Base-by-base conservation (phyloP, 2,329 filamentous ascomycete species). In the Curvularia spicifera region DNA sequence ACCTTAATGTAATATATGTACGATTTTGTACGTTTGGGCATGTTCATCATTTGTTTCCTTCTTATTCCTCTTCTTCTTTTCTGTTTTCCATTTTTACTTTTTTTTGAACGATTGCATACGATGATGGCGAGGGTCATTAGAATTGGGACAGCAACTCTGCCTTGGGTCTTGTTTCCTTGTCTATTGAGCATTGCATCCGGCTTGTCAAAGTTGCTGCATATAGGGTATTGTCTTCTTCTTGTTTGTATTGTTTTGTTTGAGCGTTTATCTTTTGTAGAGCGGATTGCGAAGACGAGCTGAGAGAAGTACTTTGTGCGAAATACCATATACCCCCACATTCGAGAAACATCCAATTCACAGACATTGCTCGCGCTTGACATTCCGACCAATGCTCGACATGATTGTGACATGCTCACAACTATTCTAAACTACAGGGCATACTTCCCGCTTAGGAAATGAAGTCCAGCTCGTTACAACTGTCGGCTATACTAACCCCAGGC, bases 1-100 rank as follows among this genome's bases (percentile, higher is more conserved):
- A 71, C 70, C 64, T 48, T 46, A 57, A 57, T 58, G 44, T 61
- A 56, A 56, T 59, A 56, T 59, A 37, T 51, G 51, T 51, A 59
- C 40, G 51, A 53, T 49, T 57, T 60, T 57, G 56, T 49, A 57
- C 53, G 56, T 47, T 58, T 50, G n/a, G 49, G 24, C 40, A 42
- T 43, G 43, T 46, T 53, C 13, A 8, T 24, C 35, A 15, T 35
- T 37, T 53, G 12, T 35, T 35, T 48, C 26, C 29, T 40, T 40
- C 28, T 29, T 45, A 5, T 45, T 40, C 39, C 22, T 8, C 22
- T 35, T 44, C 20, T 57, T 37, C 45, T 35, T 9, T 49, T 26
- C n/a, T 33, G 20, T 29, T 37, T 42, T 26, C 26, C 35, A 22
- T 3, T 24, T 18, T 22, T 60, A 55, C 47, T 40, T 24, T 24